Evolutionary conservation across 164 flowering plant species (phyloP), one percentile per base, ranked within the genome.

Genomic region (Buxus sempervirens): DNA sequence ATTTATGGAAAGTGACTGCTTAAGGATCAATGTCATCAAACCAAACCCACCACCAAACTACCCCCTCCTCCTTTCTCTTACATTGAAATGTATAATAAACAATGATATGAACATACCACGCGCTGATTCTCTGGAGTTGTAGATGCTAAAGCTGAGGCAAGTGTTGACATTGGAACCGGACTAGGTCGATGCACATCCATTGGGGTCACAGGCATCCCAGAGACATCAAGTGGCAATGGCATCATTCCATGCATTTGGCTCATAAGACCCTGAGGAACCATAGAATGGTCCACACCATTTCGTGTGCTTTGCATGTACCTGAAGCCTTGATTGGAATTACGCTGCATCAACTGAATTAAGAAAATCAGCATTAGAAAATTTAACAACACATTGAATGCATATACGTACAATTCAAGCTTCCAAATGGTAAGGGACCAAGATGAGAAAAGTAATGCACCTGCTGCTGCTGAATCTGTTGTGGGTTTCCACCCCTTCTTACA

Each of bases 141-240:
- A 70, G 90, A 86, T 68, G 91, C 89, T 58, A 86, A 73, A 41
- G 90, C 83, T 57, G 90, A 83, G 54, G 87, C 80, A 65, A 88
- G 92, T 19, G 87, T 74, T 66, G 83, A 66, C n/a, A 75, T 80
- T 5, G 85, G 82, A 62, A 82, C 58, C 24, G 80, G 82, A 69
- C 73, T 80, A 58, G 84, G 67, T 18, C 72, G 85, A 65, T 62
- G 57, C 15, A 82, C 73, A 63, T 80, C 16, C 20, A 70, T 58
- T 45, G 85, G 81, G 73, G 82, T 66, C 32, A 79, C 82, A 4
- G 25, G 23, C 13, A n/a, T 55, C 25, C 25, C 58, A 55, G 25
- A 64, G 49, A 56, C 80, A 58, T 80, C 80, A 54, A 67, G 64
- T 23, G 82, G 66, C 63, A 72, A 7, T 24, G 81, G 77, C 76